Conservation (phyloP, 129 eudicot species). For the Ambrosia artemisiifolia region DNA sequence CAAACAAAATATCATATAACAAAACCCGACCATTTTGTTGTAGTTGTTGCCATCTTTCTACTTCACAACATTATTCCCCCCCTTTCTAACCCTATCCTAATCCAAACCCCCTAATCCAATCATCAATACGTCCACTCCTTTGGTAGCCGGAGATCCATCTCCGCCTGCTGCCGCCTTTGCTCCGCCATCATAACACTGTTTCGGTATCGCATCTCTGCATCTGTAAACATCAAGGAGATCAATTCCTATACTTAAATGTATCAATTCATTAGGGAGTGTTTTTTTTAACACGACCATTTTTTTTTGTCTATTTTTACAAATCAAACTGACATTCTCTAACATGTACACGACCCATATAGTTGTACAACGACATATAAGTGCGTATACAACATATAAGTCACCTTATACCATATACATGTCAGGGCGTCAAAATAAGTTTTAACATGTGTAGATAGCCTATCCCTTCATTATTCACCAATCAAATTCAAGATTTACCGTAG, state of each 20-base stretch:
- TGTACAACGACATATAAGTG: no score
- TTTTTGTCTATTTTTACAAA: no score
- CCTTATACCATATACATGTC: no score
- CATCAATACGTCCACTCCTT: conserved; percentile 80
- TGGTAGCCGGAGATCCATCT: conserved; percentile 58
- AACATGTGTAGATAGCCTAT: no score
- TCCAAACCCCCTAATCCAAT: neutral
- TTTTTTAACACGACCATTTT: no score
- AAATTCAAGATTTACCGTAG: conserved; percentile 34
- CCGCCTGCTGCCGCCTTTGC: conserved; percentile 31
- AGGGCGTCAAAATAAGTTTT: no score
- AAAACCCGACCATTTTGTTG: conserved; percentile 27
- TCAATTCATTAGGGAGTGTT: no score
- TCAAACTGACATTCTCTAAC: no score
- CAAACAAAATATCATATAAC: conserved; percentile 25
- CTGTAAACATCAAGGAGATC: conserved; percentile 21
- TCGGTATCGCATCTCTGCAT: conserved; percentile 30
- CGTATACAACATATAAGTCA: no score
- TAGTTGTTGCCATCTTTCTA: conserved; percentile 21
- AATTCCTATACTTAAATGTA: neutral
- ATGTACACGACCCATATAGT: no score
- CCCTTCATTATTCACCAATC: neutral
- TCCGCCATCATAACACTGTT: conserved; percentile 34
- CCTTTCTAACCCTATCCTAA: neutral
- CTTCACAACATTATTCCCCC: conserved; percentile 15